Evolutionary conservation across 2,329 filamentous ascomycete genomes (phyloP), one percentile per base, ranked within the genome.

Genomic region (Botrytis deweyae): DNA sequence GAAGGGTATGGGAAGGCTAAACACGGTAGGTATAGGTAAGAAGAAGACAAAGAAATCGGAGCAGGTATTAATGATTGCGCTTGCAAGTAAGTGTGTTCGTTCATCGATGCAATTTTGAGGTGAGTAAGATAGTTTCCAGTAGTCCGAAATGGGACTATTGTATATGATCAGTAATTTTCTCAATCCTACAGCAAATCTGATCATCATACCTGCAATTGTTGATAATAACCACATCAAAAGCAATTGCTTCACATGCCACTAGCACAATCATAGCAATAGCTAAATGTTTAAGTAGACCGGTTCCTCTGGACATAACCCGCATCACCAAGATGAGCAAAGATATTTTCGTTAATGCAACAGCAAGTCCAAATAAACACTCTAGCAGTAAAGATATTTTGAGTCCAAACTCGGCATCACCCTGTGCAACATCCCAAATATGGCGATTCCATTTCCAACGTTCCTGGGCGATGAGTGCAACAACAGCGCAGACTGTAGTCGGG

Each of bases 11-110:
- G 85, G 82, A 4, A 87, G 79, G 36, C 80, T 79, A 73, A 84
- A 79, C 3, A 87, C 82, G 4, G 84, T 84, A 25, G 82, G 82
- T 67, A 88, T 84, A 0, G 87, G 87, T 5, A 89, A 79, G 0
- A 85, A 78, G 63, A 87, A 86, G 49, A 87, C 84, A 29, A 86
- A 78, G 61, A 90, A 84, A 79, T 91, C 88, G 16, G 87, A 88
- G 59, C 86, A 78, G 62, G 89, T 89, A 80, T 90, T 90, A 75
- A 89, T 84, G 36, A 87, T 85, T 7, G 88, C 87, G 64, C 88
- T 84, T 52, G 84, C 84, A 42, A 87, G 83, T 46, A 88, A 82
- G 72, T 88, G 86, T 1, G 82, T 81, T 8, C 84, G 83, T 74
- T 89, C 83, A 29, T 87, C 77, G 65, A 88, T 84, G 69, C 86